Base-by-base conservation (phyloP, 306 rosid genomes). In the Gynostemma pentaphyllum region DNA sequence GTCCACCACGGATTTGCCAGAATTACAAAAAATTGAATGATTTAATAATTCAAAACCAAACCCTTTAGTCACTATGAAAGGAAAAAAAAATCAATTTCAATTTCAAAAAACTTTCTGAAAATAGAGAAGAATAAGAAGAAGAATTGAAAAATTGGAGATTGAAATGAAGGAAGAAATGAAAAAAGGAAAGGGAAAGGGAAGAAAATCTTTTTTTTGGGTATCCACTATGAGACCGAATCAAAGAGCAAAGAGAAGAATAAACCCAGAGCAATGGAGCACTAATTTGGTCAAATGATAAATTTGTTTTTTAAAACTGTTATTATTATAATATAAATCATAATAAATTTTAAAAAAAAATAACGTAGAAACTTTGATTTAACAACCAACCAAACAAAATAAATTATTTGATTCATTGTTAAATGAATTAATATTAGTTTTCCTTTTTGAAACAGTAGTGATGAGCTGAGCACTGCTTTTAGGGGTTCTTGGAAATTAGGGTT, bases 1-100 rank as follows among this genome's bases (percentile, higher is more conserved):
- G 87, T 76, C 98, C 98, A 92, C 98, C 98, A 92, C 44, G 96
- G 98, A 68, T 86, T 92, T 67, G 98, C 96, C 98, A 92, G 85
- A 70, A 5, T 37, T 39, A 11, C 14, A 70, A 74, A 55, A 15
- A 44, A 27, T n/a, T n/a, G n/a, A n/a, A n/a, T n/a, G n/a, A n/a
- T n/a, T n/a, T n/a, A n/a, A n/a, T n/a, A n/a, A n/a, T n/a, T n/a
- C n/a, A 34, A 34, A 34, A 9, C 2, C 39, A 34, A 34, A 34
- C 39, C 39, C 39, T 34, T 1, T 34, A 9, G 2, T 34, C 0
- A 34, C 9, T 62, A 29, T 44, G 63, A 37, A 56, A 42, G 75
- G 84, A 77, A 29, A 74, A 79, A 74, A 71, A 70, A 74, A 70
- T 71, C 75, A 71, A 59, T 60, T 21, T 44, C 39, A 4, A 1